Conservation (phyloP, 2,329 filamentous ascomycete species). For the Whalleya microplaca region DNA sequence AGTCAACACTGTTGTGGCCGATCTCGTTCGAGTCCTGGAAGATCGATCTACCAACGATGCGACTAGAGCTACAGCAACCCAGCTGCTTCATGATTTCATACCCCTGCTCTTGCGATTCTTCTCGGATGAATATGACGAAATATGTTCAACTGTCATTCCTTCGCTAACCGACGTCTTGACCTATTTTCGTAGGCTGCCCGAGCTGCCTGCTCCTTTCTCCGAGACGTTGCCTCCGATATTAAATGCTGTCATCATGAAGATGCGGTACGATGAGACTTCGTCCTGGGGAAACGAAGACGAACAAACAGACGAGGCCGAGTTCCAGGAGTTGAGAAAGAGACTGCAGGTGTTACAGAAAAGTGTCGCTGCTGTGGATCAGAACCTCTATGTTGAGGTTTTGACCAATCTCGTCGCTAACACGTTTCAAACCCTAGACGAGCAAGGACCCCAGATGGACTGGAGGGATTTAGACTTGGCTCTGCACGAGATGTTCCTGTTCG, state of each 20-base stretch:
- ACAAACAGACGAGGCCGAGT: constrained; percentile 95
- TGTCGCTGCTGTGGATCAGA: constrained; percentile 85
- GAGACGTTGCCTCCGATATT: constrained; percentile 85
- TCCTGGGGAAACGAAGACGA: constrained; percentile 94
- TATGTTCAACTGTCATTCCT: constrained; percentile 94
- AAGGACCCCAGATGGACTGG: constrained; percentile 82
- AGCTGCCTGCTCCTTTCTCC: constrained; percentile 75
- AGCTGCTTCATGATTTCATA: constrained; percentile 80
- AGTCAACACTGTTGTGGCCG: constrained; percentile 85
- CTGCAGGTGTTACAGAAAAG: constrained; percentile 91
- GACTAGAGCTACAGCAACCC: constrained; percentile 75
- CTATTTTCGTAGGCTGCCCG: constrained; percentile 80
- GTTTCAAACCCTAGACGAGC: constrained; percentile 78
- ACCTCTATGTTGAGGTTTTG: constrained; percentile 84
- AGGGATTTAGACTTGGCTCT: constrained; percentile 91
- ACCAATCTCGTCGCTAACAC: constrained; percentile 87
- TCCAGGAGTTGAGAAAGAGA: constrained; percentile 89
- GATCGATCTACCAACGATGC: constrained; percentile 63
- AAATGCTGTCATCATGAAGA: constrained; percentile 90
- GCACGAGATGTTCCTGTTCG: constrained; percentile 94
- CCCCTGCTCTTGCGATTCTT: constrained; percentile 92
- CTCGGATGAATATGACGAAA: constrained; percentile 96
- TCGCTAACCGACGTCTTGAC: constrained; percentile 91
- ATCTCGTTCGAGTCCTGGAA: constrained; percentile 86
- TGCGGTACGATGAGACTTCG: constrained; percentile 95